phyloP scores from a whole-genome alignment of 2,329 filamentous ascomycete species.

The Fusarium ambrosium region DNA sequence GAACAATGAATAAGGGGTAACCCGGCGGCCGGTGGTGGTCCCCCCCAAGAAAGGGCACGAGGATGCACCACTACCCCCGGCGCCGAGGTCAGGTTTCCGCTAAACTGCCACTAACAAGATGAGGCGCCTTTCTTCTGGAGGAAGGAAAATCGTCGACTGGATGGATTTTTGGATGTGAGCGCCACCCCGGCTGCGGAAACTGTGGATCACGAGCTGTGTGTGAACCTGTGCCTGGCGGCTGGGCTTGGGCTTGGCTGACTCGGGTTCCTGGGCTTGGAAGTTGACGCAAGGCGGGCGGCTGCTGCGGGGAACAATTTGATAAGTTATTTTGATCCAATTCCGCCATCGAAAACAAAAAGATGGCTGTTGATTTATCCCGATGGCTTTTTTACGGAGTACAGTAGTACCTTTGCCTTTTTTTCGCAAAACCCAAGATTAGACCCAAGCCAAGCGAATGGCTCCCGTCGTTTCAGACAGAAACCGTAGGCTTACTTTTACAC shows the following conservation, averaged over 20 bases:
- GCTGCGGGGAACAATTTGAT: constrained; percentile 29
- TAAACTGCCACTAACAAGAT: constrained; percentile 36
- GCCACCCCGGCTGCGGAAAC: constrained; percentile 32
- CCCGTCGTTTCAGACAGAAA: constrained; percentile 25
- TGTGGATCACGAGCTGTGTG: constrained; percentile 14
- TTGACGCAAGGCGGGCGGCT: constrained; percentile 31
- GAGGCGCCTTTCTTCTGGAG: constrained; percentile 23
- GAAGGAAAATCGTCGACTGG: constrained; percentile 26
- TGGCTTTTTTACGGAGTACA: background rate
- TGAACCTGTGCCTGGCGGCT: constrained; percentile 19
- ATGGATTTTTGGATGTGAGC: constrained; percentile 15
- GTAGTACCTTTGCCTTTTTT: background rate
- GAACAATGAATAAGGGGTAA: constrained; percentile 31
- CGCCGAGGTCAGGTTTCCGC: constrained; percentile 21
- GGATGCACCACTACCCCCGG: background rate
- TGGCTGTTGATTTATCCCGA: background rate
- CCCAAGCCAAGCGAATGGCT: background rate
- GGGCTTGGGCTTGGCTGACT: constrained; percentile 15
- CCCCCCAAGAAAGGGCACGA: background rate
- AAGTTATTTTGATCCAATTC: background rate
- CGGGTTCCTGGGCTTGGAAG: background rate
- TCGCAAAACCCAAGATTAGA: background rate
- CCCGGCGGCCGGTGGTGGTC: background rate
- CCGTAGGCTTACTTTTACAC: constrained; percentile 12
- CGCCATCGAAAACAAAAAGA: background rate